These are phyloP conservation scores for Xylogone sp. DNA, from an alignment of 2,329 filamentous ascomycete genomes.

Conservation along the genomic window DNA sequence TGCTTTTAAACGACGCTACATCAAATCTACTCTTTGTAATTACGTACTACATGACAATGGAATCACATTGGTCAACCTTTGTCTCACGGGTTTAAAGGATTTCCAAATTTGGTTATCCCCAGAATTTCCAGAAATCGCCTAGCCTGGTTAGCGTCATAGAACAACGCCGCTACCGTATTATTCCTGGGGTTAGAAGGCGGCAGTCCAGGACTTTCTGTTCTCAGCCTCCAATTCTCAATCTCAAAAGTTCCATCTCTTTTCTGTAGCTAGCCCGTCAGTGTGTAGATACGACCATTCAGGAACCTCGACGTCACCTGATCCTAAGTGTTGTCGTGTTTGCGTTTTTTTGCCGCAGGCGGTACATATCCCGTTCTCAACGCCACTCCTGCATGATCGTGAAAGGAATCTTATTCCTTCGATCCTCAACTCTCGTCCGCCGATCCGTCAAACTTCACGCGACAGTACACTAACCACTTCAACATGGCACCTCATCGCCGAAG, in stretches of 20 bases:
- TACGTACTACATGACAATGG: no score
- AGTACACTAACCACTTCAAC: conserved; percentile 23
- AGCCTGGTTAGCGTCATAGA: neutral
- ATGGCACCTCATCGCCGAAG: conserved; percentile 57
- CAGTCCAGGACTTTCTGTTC: conserved; percentile 14
- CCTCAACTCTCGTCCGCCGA: conserved; percentile 24
- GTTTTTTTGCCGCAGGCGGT: conserved; percentile 30
- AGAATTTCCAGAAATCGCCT: neutral
- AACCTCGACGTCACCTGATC: conserved; percentile 15
- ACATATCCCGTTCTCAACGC: conserved; percentile 23
- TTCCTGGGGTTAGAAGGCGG: neutral
- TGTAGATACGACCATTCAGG: conserved; percentile 26
- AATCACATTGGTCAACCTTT: no score
- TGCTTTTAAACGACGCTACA: no score
- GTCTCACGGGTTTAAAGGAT: no score
- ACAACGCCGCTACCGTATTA: neutral
- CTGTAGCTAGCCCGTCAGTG: conserved; percentile 21
- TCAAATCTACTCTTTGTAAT: no score
- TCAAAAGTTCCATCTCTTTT: conserved; percentile 12
- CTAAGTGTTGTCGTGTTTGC: conserved; percentile 16
- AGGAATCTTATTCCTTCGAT: conserved; percentile 24
- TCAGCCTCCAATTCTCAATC: conserved; percentile 20
- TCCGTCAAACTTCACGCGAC: conserved; percentile 28
- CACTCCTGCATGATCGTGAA: conserved; percentile 28
- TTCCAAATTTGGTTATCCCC: neutral